A percentile compares a stretch with the other conserved stretches of the same genome.
Conservation (phyloP, 2,329 filamentous ascomycete species). For the Trichocomaceae sp. region DNA sequence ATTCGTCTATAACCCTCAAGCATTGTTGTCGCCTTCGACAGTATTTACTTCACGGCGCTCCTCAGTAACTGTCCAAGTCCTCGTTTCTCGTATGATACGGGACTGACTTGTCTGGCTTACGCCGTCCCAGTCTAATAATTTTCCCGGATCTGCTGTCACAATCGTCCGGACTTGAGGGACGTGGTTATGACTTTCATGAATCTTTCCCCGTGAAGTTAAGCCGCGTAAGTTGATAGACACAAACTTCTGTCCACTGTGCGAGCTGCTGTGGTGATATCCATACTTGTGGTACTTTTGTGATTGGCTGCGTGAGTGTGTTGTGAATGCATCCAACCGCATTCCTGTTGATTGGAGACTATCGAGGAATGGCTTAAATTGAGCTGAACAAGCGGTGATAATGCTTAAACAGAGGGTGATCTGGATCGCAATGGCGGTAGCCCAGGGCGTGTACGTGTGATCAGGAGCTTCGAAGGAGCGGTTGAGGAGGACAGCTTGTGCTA, state of each 20-base stretch:
- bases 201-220: conserved; percentile 10
- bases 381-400: conserved; percentile 25
- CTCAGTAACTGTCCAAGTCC: conserved; percentile 21
- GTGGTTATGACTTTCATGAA: conserved; percentile 7
- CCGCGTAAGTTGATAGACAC: conserved; percentile 16
- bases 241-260: conserved; percentile 5
- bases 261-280: conserved; percentile 9
- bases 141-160: conserved; percentile 14
- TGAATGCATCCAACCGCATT: conserved; percentile 19
- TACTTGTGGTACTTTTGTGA: conserved; percentile 5
- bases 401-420: conserved; percentile 17
- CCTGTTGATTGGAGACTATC: conserved; percentile 25
- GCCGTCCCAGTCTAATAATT: conserved; percentile 17
- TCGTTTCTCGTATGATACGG: conserved; percentile 23
- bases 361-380: conserved; percentile 28
- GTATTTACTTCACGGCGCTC: conserved; percentile 4
- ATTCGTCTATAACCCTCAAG: not conserved
- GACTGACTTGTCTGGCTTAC: conserved; percentile 23
- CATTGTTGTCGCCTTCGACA: not conserved
- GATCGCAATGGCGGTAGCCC: conserved; percentile 19
- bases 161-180: conserved; percentile 1
- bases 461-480: conserved; percentile 8
- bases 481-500: conserved; percentile 20
- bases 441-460: conserved; percentile 20
- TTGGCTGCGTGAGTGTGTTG: conserved; percentile 15